Evolutionary conservation across 768 basidiomycete species (phyloP).

Genomic region (Termitomyces sp.): DNA sequence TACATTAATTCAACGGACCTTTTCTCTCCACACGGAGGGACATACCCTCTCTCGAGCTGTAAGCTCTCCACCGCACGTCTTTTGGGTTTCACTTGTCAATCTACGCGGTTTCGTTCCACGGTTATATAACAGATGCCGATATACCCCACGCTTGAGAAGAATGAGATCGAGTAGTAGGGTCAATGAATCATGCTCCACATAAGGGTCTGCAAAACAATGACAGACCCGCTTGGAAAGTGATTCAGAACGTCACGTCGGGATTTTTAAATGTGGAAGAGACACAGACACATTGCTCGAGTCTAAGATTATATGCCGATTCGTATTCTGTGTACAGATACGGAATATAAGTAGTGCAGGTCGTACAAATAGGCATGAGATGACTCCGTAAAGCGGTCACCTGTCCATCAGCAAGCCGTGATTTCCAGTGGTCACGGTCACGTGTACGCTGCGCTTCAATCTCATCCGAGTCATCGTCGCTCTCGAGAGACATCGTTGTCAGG

Average conservation of each 20-base stretch:
- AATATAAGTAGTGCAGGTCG: constrained; percentile 60
- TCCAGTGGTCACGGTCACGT: neutral
- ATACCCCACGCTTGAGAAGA: constrained; percentile 76
- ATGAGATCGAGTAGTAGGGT: constrained; percentile 76
- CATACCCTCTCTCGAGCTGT: constrained; percentile 22
- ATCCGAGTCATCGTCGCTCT: no score
- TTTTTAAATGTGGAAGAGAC: neutral
- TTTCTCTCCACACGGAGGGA: neutral
- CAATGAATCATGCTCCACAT: constrained; percentile 78
- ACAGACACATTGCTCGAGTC: constrained; percentile 82
- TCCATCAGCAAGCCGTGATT: no score
- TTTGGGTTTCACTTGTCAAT: constrained; percentile 19
- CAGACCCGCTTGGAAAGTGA: constrained; percentile 42
- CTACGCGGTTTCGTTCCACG: constrained; percentile 62
- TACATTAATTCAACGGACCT: neutral
- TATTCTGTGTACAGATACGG: constrained; percentile 79
- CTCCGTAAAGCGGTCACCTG: no score
- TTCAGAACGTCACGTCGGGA: neutral
- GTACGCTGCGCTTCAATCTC: no score
- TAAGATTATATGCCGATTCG: constrained; percentile 68
- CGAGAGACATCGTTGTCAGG: no score
- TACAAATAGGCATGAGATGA: constrained; percentile 48
- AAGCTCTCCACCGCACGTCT: constrained; percentile 4
- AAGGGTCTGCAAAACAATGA: constrained; percentile 73
- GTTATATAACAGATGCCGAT: constrained; percentile 79